Evolutionary conservation across 768 basidiomycete genomes (phyloP).

Genomic region (Trametes villosa): DNA sequence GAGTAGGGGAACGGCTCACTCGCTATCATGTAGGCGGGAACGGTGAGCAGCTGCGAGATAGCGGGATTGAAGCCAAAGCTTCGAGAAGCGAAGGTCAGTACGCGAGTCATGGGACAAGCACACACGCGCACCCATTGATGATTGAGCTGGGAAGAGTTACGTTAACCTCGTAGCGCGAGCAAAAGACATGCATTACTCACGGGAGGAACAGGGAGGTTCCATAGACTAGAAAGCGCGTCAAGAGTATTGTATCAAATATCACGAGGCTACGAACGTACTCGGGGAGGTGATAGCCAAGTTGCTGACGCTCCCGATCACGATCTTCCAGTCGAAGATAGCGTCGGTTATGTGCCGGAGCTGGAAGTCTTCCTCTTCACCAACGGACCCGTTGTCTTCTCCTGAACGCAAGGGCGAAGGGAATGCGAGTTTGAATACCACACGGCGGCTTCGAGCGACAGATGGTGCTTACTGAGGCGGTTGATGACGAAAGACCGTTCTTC

Average conservation of each 20-base stretch:
- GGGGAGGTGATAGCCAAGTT: constrained; percentile 15
- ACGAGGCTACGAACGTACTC: constrained; percentile 28
- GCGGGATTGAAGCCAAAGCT: constrained; percentile 63
- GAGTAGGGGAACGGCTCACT: constrained; percentile 38
- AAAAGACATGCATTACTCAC: too few relatives aligned
- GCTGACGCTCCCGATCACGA: constrained; percentile 20
- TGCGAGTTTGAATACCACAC: too few relatives aligned
- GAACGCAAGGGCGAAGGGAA: too few relatives aligned
- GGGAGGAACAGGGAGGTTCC: not conserved
- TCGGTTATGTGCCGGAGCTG: constrained; percentile 54
- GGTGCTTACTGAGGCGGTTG: constrained; percentile 24
- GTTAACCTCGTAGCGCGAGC: too few relatives aligned
- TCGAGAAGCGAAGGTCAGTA: not conserved
- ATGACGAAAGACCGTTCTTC: constrained; percentile 57
- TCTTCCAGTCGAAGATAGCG: constrained; percentile 59
- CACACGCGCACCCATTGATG: constrained; percentile 17
- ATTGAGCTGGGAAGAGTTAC: not conserved
- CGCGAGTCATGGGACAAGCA: not conserved
- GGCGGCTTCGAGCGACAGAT: constrained; percentile 62
- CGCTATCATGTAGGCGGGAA: too few relatives aligned
- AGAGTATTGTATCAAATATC: not conserved
- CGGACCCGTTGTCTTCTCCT: constrained; percentile 57
- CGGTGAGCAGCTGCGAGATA: constrained; percentile 65
- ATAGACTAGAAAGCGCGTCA: not conserved
- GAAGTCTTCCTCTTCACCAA: constrained; percentile 66